Percentiles rank a stretch among this genome's conserved stretches.
phyloP scores from a whole-genome alignment of 2,329 filamentous ascomycete species.

The Botrytis byssoidea region DNA sequence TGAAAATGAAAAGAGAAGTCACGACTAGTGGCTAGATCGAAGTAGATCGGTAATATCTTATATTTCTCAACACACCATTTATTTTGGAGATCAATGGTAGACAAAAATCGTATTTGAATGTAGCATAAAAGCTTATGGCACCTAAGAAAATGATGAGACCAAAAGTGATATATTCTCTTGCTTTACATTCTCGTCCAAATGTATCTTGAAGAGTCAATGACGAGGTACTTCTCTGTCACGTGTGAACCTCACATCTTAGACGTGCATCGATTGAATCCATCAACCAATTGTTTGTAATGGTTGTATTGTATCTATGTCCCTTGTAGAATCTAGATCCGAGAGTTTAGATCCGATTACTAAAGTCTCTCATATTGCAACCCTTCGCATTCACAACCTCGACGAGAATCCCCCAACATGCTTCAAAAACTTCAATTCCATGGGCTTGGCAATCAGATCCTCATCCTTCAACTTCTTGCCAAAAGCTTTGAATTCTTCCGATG shows the following conservation, averaged over 20 bases:
- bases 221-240: neutral
- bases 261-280: neutral
- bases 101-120: too few species aligned
- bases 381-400: slow-evolving; percentile 26
- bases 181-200: neutral
- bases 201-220: neutral
- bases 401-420: slow-evolving; percentile 33
- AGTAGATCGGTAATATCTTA: neutral
- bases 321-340: neutral
- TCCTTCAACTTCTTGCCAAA: slow-evolving; percentile 30
- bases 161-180: neutral
- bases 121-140: neutral
- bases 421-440: slow-evolving; percentile 34
- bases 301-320: neutral
- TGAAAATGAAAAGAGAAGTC: neutral
- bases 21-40: neutral
- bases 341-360: neutral
- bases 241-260: neutral
- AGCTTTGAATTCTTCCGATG: slow-evolving; percentile 28
- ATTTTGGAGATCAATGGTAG: neutral
- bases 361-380: too few species aligned
- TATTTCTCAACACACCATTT: neutral
- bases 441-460: slow-evolving; percentile 30
- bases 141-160: neutral
- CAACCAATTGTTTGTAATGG: neutral